A percentile compares a stretch with the other conserved stretches of the same genome.
Conservation (phyloP, 371 early-diverging fungal genomes). For the Rhizopus sp. region DNA sequence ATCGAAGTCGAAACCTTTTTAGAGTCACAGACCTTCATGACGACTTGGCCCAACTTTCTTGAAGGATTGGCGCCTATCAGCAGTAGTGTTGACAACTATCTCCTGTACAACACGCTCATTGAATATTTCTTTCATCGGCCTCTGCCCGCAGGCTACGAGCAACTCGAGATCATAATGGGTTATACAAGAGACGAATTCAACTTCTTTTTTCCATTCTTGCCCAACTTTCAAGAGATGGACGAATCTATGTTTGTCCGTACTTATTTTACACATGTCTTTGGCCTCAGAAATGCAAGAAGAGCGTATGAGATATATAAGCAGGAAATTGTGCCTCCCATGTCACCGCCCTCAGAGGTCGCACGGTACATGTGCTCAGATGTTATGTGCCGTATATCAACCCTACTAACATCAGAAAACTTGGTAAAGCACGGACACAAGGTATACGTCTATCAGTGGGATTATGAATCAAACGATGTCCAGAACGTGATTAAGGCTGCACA, state of each 20-base stretch:
- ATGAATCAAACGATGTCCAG: conserved; percentile 37
- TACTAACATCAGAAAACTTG: conserved; percentile 31
- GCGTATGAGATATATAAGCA: conserved; percentile 37
- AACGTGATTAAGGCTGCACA: conserved; percentile 45
- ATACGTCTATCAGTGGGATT: conserved; percentile 40
- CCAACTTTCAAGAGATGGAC: conserved; percentile 39
- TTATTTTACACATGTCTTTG: conserved; percentile 43
- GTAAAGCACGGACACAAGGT: conserved; percentile 26
- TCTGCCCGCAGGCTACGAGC: conserved; percentile 20
- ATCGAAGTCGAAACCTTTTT: conserved; percentile 28
- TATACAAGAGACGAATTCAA: conserved; percentile 45
- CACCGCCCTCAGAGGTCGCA: conserved; percentile 37
- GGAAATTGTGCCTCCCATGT: conserved; percentile 30
- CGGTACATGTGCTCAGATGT: conserved; percentile 46
- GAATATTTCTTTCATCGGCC: conserved; percentile 28
- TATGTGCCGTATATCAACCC: conserved; percentile 34
- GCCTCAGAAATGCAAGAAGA: conserved; percentile 21
- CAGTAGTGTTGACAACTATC: conserved; percentile 20
- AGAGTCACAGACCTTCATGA: conserved; percentile 38
- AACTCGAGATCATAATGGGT: conserved; percentile 33
- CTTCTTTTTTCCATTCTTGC: conserved; percentile 39
- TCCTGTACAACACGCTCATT: conserved; percentile 19
- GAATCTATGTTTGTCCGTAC: conserved; percentile 35
- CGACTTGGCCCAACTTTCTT: conserved; percentile 43
- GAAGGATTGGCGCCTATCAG: conserved; percentile 41